phyloP scores from a whole-genome alignment of 2,329 filamentous ascomycete species.

The Myriosclerotinia curreyana region DNA sequence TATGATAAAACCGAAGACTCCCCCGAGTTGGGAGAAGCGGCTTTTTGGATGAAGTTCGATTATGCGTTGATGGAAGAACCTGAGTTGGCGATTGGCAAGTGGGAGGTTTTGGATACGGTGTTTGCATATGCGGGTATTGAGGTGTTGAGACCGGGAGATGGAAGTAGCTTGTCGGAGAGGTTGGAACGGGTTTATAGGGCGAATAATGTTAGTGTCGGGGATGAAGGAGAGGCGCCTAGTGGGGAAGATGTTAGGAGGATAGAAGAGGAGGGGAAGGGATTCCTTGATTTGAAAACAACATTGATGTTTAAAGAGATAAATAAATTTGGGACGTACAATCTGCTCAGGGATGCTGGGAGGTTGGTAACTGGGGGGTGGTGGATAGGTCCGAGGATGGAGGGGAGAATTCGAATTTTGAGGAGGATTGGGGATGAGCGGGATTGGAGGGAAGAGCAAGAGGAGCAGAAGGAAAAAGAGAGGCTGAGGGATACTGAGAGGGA shows the following conservation, averaged over 20 bases:
- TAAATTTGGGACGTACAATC: slow-evolving; percentile 33
- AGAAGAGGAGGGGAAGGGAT: slow-evolving; percentile 29
- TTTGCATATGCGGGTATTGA: slow-evolving; percentile 59
- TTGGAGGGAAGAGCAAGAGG: slow-evolving; percentile 2
- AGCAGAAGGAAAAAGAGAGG: not conserved
- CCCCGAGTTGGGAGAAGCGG: slow-evolving; percentile 44
- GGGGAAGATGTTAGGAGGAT: slow-evolving; percentile 31
- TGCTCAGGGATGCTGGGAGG: slow-evolving; percentile 43
- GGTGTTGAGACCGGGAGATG: slow-evolving; percentile 50
- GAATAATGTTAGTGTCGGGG: slow-evolving; percentile 29
- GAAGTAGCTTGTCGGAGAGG: slow-evolving; percentile 28
- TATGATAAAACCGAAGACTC: slow-evolving; percentile 64
- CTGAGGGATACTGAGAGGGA: not conserved
- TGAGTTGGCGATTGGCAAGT: slow-evolving; percentile 48
- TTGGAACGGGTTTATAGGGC: slow-evolving; percentile 32
- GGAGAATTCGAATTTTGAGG: slow-evolving; percentile 39
- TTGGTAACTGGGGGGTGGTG: slow-evolving; percentile 59
- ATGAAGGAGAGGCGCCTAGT: slow-evolving; percentile 7
- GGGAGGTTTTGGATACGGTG: slow-evolving; percentile 56
- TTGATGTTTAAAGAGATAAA: slow-evolving; percentile 33
- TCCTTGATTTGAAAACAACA: slow-evolving; percentile 31
- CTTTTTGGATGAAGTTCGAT: slow-evolving; percentile 63
- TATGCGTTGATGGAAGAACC: slow-evolving; percentile 59
- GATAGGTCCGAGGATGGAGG: slow-evolving; percentile 60
- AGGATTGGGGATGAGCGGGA: slow-evolving; percentile 26